These are phyloP conservation scores for Ceratocystis albifundus DNA, from an alignment of 2,329 filamentous ascomycete species.

Conservation along the genomic window DNA sequence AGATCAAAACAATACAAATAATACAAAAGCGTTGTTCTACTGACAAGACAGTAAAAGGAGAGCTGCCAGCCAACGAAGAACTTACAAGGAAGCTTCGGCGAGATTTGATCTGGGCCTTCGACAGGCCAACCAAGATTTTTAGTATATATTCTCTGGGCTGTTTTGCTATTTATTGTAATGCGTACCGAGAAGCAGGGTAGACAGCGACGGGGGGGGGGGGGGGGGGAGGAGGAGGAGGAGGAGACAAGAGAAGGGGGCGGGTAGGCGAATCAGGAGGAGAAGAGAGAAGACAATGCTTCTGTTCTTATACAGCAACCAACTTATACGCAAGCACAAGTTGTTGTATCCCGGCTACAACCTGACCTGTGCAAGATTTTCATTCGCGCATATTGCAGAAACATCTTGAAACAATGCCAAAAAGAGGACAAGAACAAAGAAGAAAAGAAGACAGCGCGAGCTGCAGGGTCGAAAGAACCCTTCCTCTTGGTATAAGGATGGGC, in stretches of 20 bases:
- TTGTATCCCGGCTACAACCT: neutral
- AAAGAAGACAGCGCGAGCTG: neutral
- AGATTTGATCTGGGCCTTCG: neutral
- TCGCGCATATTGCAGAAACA: neutral
- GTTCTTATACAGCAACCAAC: neutral
- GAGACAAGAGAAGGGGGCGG: neutral
- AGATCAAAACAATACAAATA: neutral
- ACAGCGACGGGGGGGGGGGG: neutral
- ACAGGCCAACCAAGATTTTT: neutral
- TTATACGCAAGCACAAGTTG: neutral
- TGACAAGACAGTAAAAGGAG: neutral
- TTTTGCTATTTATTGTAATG: neutral
- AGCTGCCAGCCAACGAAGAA: constrained; percentile 3
- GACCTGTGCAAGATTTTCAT: neutral
- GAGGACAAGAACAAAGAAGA: neutral
- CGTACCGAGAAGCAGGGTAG: neutral
- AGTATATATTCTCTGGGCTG: neutral
- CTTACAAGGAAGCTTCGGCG: constrained; percentile 1
- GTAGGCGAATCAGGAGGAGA: constrained; percentile 3
- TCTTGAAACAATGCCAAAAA: neutral
- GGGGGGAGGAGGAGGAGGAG: no score
- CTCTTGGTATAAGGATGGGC: neutral
- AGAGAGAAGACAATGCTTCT: neutral
- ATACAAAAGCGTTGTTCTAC: neutral
- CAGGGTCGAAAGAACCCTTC: neutral